phyloP scores from a whole-genome alignment of 1,284 basidiomycete species.

The Tilletia setariae region DNA sequence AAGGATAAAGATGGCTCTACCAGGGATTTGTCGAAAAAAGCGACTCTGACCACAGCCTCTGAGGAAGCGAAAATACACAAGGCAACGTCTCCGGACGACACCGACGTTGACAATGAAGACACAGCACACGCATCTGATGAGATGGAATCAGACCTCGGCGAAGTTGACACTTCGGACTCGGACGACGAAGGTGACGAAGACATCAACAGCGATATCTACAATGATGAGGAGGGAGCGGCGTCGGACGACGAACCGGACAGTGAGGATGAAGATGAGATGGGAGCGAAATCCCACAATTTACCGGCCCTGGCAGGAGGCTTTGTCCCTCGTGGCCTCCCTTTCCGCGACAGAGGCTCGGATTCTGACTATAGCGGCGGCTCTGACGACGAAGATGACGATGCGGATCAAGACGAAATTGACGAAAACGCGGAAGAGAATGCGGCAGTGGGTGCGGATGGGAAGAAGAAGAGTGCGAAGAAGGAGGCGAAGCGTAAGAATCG shows the following conservation, averaged over 20 bases:
- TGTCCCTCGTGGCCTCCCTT: conserved; percentile 1
- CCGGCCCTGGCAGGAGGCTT: not conserved
- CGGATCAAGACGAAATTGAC: conserved; percentile 55
- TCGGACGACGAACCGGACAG: conserved; percentile 36
- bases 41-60: not conserved
- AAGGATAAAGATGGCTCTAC: not conserved
- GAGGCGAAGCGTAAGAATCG: conserved; percentile 70
- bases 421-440: conserved; percentile 55
- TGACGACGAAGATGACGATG: conserved; percentile 34
- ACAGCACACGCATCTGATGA: not conserved
- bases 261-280: conserved; percentile 27
- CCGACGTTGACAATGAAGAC: not conserved
- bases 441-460: conserved; percentile 17
- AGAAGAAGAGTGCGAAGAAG: conserved; percentile 23
- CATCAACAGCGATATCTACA: conserved; percentile 28
- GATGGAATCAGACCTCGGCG: conserved; percentile 12
- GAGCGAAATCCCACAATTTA: conserved; percentile 21
- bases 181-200: conserved; percentile 2
- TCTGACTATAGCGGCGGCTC: conserved; percentile 22
- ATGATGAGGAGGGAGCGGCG: conserved; percentile 28
- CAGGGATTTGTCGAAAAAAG: not conserved
- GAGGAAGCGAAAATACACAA: not conserved
- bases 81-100: not conserved
- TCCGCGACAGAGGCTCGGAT: conserved; percentile 17
- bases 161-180: conserved; percentile 1